These are phyloP conservation scores for Daldinia childiae DNA, from an alignment of 495 filamentous ascomycete genomes.

Conservation along the genomic window DNA sequence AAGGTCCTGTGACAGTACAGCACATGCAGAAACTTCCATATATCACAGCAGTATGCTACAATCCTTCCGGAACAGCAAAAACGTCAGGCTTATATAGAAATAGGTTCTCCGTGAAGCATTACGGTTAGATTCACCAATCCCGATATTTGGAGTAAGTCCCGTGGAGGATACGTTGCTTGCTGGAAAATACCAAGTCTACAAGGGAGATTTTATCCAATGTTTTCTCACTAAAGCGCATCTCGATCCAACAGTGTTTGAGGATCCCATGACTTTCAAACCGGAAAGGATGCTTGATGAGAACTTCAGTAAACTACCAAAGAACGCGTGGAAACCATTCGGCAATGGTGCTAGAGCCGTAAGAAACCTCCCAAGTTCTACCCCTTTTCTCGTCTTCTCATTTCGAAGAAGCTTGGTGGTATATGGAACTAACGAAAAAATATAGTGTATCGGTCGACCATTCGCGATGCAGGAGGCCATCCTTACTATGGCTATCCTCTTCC, in stretches of 20 bases:
- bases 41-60: slow-evolving; percentile 54
- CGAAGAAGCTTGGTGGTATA: too few relatives aligned
- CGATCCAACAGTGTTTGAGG: slow-evolving; percentile 56
- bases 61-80: not conserved
- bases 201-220: slow-evolving; percentile 61
- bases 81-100: slow-evolving; percentile 3
- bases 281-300: slow-evolving; percentile 67
- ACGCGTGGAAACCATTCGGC: slow-evolving; percentile 58
- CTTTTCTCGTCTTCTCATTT: not conserved
- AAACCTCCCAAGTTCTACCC: not conserved
- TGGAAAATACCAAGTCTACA: slow-evolving; percentile 69
- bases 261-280: slow-evolving; percentile 61
- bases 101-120: slow-evolving; percentile 69
- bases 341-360: slow-evolving; percentile 28
- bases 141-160: slow-evolving; percentile 58
- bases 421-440: not conserved
- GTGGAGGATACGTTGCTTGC: slow-evolving; percentile 60
- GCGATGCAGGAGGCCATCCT: slow-evolving; percentile 66
- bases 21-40: slow-evolving; percentile 71
- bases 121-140: slow-evolving; percentile 68
- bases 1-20: slow-evolving; percentile 64
- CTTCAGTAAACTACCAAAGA: slow-evolving; percentile 62
- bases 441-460: slow-evolving; percentile 66
- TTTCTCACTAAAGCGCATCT: slow-evolving; percentile 53
- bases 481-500: slow-evolving; percentile 59